Evolutionary conservation across 2,329 filamentous ascomycete species (phyloP).

Genomic region (Pestalotiopsis sp.): DNA sequence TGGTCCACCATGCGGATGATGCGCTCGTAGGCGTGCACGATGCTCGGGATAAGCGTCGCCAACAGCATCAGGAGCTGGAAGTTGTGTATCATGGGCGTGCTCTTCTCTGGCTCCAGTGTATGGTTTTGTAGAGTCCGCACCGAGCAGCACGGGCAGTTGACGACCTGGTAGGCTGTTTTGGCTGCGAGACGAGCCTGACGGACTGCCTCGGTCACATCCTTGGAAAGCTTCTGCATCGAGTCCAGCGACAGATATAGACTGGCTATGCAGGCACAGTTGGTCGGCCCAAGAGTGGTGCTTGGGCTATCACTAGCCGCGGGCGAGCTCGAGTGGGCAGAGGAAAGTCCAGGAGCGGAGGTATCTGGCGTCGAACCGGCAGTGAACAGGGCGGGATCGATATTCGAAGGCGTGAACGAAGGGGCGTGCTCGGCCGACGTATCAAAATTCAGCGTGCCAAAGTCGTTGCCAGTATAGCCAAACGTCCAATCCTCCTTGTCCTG

Average conservation of each 20-base stretch:
- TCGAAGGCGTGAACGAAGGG: slow-evolving; percentile 22
- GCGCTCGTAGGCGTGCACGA: slow-evolving; percentile 58
- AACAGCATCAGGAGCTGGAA: slow-evolving; percentile 64
- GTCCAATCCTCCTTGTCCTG: slow-evolving; percentile 18
- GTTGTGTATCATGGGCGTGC: slow-evolving; percentile 44
- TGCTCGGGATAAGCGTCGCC: slow-evolving; percentile 58
- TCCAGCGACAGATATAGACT: slow-evolving; percentile 54
- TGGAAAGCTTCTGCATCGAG: slow-evolving; percentile 49
- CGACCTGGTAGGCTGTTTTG: slow-evolving; percentile 51
- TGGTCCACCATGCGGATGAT: slow-evolving; percentile 58
- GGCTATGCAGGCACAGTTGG: slow-evolving; percentile 49
- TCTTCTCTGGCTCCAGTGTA: slow-evolving; percentile 14
- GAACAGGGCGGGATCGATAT: slow-evolving; percentile 33
- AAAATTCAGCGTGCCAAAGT: slow-evolving; percentile 29
- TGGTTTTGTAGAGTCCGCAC: slow-evolving; percentile 39
- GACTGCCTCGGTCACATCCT: slow-evolving; percentile 48
- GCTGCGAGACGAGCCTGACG: slow-evolving; percentile 49
- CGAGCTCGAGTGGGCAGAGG: slow-evolving; percentile 23
- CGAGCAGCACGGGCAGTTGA: slow-evolving; percentile 55
- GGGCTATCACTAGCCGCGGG: slow-evolving; percentile 15
- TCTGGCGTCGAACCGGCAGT: slow-evolving; percentile 16
- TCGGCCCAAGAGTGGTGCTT: not conserved
- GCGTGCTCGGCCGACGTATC: slow-evolving; percentile 21
- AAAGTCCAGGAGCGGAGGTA: slow-evolving; percentile 26
- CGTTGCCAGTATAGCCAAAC: slow-evolving; percentile 23